These are phyloP conservation scores for Naumovozyma castellii DNA, from an alignment of 805 yeast genomes.

Conservation along the genomic window DNA sequence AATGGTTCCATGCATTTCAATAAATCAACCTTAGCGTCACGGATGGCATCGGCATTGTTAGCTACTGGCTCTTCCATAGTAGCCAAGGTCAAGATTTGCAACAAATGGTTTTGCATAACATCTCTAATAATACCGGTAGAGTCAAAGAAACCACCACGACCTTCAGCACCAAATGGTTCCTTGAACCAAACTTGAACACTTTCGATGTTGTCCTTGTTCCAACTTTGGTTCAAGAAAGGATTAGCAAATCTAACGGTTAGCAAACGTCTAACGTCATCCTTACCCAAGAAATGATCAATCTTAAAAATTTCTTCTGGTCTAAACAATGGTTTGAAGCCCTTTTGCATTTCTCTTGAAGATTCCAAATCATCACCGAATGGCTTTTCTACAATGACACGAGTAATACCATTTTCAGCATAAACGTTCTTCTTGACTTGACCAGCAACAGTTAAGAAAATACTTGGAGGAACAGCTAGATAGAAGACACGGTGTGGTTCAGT, in stretches of 20 bases:
- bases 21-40: constrained; percentile 94
- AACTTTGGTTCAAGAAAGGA: constrained; percentile 74
- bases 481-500: constrained; percentile 65
- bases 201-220: constrained; percentile 74
- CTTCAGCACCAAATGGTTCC: constrained; percentile 97
- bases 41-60: constrained; percentile 83
- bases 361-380: constrained; percentile 92
- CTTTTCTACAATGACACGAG: constrained; percentile 86
- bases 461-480: constrained; percentile 92
- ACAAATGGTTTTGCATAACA: constrained; percentile 94
- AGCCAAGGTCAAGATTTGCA: constrained; percentile 82
- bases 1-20: constrained; percentile 71
- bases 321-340: constrained; percentile 73
- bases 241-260: constrained; percentile 85
- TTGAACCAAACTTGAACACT: constrained; percentile 86
- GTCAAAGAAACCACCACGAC: constrained; percentile 97
- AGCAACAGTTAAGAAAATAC: constrained; percentile 77
- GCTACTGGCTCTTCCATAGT: constrained; percentile 94
- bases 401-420: constrained; percentile 59
- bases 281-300: constrained; percentile 95
- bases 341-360: constrained; percentile 68
- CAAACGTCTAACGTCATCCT: constrained; percentile 94
- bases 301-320: constrained; percentile 85
- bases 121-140: constrained; percentile 91
- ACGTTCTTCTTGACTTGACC: constrained; percentile 56